Base-by-base conservation (phyloP, 2,329 filamentous ascomycete species). In the Penicillium janthinellum region DNA sequence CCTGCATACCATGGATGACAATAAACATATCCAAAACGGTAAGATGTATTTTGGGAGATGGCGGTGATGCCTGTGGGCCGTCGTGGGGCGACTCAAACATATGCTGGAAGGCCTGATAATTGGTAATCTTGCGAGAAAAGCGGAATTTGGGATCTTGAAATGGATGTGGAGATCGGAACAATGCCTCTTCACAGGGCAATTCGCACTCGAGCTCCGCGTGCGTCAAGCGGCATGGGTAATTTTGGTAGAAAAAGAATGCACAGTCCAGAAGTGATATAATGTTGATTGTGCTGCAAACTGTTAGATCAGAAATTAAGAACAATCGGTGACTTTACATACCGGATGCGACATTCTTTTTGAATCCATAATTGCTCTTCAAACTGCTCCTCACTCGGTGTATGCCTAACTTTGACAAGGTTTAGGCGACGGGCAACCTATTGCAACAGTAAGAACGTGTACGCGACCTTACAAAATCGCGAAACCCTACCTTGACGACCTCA, bases 221-320 rank as follows among this genome's bases (percentile, higher is more conserved):
- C 0, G 71, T 71, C 11, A 81, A 59, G 5, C 78, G 77, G 44
- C 75, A 78, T 0, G 79, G 79, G 55, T 76, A 79, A 49, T 81
- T 80, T 39, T 77, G 74, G 59, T 75, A 81, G 59, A 81, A 81
- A 1, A 71, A 74, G 57, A 81, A 78, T 11, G 79, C 78, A 52
- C 74, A 78, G 63, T 81, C 79, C 10, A 81, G 66, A 3, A 78
- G 68, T 0, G 72, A 73, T n/a, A 81, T 73, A 4, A 76, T 70
- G 42, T 68, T 73, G 39, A 79, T 75, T 3, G 76, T 75, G 15
- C 78, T 80, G 34, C 3, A 5, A 17, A 5, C 10, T 11, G 15
- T 69, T 47, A 70, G 66, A 25, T n/a, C 12, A 3, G 4, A 35
- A 15, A 8, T 10, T 17, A 5, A 7, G 12, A 5, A 4, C 10